phyloP scores from a whole-genome alignment of 352 stramenopile species.

The Phytopythium ostracodes region DNA sequence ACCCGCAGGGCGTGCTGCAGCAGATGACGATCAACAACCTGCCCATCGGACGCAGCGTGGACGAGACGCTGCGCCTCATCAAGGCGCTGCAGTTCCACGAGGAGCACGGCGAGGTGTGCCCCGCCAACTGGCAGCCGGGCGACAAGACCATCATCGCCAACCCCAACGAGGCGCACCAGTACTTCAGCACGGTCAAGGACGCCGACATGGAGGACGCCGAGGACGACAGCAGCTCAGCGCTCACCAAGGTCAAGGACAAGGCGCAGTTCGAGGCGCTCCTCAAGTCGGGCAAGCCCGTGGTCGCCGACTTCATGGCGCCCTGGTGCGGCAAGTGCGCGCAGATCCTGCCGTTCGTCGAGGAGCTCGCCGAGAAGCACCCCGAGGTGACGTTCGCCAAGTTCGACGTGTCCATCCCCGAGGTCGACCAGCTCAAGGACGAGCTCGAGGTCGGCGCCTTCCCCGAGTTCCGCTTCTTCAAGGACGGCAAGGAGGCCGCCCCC shows the following conservation, averaged over 20 bases:
- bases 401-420: constrained; percentile 65
- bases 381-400: constrained; percentile 79
- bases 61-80: constrained; percentile 91
- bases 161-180: constrained; percentile 76
- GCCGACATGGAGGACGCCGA: constrained; percentile 30
- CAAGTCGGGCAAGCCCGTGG: constrained; percentile 62
- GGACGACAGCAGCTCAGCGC: constrained; percentile 30
- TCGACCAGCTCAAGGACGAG: constrained; percentile 73
- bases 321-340: constrained; percentile 87
- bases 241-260: constrained; percentile 61
- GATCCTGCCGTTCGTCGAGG: constrained; percentile 73
- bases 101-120: constrained; percentile 92
- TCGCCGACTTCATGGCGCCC: constrained; percentile 82
- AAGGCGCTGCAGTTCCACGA: constrained; percentile 92
- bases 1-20: constrained; percentile 82
- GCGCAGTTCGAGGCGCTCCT: constrained; percentile 56
- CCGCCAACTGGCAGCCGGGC: constrained; percentile 91
- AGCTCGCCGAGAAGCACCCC: constrained; percentile 57
- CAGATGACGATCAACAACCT: constrained; percentile 92
- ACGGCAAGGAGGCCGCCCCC: constrained; percentile 65
- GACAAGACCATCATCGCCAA: constrained; percentile 88
- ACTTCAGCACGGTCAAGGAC: constrained; percentile 74
- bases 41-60: constrained; percentile 88
- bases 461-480: constrained; percentile 86
- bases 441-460: constrained; percentile 68